Evolutionary conservation across 2,329 filamentous ascomycete genomes (phyloP).

Genomic region (Mollisia scopiformis): DNA sequence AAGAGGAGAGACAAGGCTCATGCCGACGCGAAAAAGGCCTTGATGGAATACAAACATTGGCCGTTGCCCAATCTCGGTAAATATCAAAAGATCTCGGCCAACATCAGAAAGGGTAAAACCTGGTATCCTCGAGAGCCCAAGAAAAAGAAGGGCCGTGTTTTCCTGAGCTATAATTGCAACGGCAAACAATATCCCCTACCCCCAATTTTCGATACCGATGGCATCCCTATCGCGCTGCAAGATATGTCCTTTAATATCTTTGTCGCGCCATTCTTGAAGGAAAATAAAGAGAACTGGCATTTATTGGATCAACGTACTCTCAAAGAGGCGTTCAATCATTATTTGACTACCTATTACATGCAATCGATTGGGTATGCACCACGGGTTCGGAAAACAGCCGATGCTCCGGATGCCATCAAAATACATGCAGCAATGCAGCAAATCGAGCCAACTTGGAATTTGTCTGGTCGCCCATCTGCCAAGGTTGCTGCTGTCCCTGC

Average conservation of each 20-base stretch:
- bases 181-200: too few relatives aligned
- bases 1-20: neutral
- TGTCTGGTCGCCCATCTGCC: neutral
- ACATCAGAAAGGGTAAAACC: neutral
- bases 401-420: neutral
- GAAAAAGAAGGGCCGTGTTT: neutral
- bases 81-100: neutral
- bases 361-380: neutral
- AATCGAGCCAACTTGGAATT: neutral
- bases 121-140: neutral
- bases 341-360: conserved; percentile 11
- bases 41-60: neutral
- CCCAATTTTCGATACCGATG: conserved; percentile 5
- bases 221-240: conserved; percentile 13
- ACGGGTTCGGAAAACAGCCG: neutral
- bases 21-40: neutral
- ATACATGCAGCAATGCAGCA: neutral
- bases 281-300: conserved; percentile 2
- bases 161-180: too few relatives aligned
- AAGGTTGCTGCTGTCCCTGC: neutral
- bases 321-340: conserved; percentile 6
- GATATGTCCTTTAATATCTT: conserved; percentile 20
- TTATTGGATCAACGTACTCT: conserved; percentile 3
- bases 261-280: conserved; percentile 12
- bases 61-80: neutral